Evolutionary conservation across 2,329 filamentous ascomycete species (phyloP).

Genomic region (Cadophora sp.): DNA sequence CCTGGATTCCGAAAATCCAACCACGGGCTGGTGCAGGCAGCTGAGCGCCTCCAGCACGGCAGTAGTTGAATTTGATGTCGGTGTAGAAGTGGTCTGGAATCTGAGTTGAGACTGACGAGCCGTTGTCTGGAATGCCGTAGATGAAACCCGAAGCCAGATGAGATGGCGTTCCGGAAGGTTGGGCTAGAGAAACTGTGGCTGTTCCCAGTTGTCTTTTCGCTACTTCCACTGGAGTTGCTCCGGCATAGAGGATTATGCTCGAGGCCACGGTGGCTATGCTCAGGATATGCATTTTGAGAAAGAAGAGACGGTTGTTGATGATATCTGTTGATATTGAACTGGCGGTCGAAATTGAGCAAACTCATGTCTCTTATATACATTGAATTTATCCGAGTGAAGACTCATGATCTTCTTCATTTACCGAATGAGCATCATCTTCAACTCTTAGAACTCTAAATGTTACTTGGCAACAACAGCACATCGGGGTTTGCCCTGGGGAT

Average conservation of each 20-base stretch:
- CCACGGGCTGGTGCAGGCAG: conserved; percentile 37
- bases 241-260: neutral
- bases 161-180: conserved; percentile 33
- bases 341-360: too few species aligned
- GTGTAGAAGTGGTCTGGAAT: conserved; percentile 49
- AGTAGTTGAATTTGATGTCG: conserved; percentile 49
- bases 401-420: neutral
- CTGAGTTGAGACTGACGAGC: conserved; percentile 35
- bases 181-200: conserved; percentile 6
- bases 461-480: neutral
- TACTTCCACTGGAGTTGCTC: neutral
- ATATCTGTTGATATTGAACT: too few species aligned
- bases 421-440: neutral
- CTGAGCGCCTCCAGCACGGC: conserved; percentile 47
- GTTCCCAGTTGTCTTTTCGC: conserved; percentile 10
- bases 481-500: neutral
- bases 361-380: neutral
- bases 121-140: conserved; percentile 50
- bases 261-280: neutral
- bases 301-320: neutral
- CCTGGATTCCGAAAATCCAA: conserved; percentile 47
- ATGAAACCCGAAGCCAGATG: conserved; percentile 50
- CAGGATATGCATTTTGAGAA: neutral
- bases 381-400: too few species aligned
- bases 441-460: neutral